Percentiles rank a stretch among this genome's conserved stretches.
Evolutionary conservation across 164 flowering plant genomes (phyloP).

Genomic region (Dillenia turbinata): DNA sequence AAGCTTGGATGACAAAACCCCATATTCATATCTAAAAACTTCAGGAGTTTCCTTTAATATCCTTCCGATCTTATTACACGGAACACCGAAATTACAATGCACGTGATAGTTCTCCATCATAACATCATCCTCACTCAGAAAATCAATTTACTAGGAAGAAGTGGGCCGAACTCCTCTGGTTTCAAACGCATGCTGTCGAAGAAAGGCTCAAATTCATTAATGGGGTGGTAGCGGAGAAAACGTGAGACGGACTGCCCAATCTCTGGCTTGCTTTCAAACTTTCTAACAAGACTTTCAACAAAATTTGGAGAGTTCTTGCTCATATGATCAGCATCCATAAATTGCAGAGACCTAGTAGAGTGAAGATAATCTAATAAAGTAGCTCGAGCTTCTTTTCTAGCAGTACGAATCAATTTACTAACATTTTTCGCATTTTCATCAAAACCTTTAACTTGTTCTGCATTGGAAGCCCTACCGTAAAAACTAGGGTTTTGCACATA

Average conservation of each 20-base stretch:
- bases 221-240: constrained; percentile 65
- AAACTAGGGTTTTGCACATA: constrained; percentile 19
- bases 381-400: constrained; percentile 33
- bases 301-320: constrained; percentile 65
- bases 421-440: background rate
- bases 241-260: constrained; percentile 33
- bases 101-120: constrained; percentile 56
- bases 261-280: constrained; percentile 26
- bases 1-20: constrained; percentile 45
- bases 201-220: constrained; percentile 86
- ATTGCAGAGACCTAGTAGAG: constrained; percentile 49
- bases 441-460: constrained; percentile 2
- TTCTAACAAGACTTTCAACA: constrained; percentile 35
- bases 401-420: background rate
- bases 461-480: constrained; percentile 6
- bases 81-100: constrained; percentile 60
- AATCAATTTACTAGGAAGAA: constrained; percentile 58
- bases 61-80: constrained; percentile 53
- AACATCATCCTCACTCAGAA: constrained; percentile 50
- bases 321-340: constrained; percentile 66
- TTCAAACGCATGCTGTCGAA: constrained; percentile 80
- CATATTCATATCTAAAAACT: constrained; percentile 43
- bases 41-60: constrained; percentile 51
- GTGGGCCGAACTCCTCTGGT: constrained; percentile 27
- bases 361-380: constrained; percentile 72